Evolutionary conservation across 495 filamentous ascomycete species (phyloP), one percentile per base, ranked within the genome.

Genomic region (Daldinia loculata): DNA sequence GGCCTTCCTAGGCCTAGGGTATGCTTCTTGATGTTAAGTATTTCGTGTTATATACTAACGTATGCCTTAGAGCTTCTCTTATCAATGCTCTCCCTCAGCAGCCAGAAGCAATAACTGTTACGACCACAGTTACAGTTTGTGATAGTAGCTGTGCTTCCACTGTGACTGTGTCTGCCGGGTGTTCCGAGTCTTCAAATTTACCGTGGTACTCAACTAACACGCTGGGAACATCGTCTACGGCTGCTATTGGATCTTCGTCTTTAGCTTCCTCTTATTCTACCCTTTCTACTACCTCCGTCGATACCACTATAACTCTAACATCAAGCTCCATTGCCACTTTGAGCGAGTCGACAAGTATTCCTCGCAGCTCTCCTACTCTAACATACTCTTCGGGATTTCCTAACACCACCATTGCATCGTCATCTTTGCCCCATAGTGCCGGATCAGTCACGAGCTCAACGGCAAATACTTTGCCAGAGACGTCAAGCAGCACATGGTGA

Each of bases 1-100:
- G 43, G 70, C 70, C 69, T 32, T 74, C 27, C 6, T 77, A 27
- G 74, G 71, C 63, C 17, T 75, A 2, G 63, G 75, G 74, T 77
- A 72, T 56, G 63, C 4, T 3, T 7, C 36, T 34, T 50, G 3
- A n/a, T 57, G 14, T 15, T 27, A 27, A 17, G 1, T 8, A 7
- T 22, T 9, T 36, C 0, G 30, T 12, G 30, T n/a, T 56, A 15
- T 36, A 12, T 51, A 36, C 69, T 77, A 66, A 77, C 27, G 51
- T 26, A 26, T 27, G 7, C 19, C n/a, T 43, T 36, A 76, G 75
- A 55, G 67, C 66, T 43, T 36, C 61, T 26, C 48, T 72, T 14
- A 30, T 63, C 57, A 24, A 62, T n/a, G 74, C 60, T 22, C 58
- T 58, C 12, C 55, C 74, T 36, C 73, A 70, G 45, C 65, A 71